Conservation (phyloP, 176 grass and related monocot species). For the Lolium perenne region DNA sequence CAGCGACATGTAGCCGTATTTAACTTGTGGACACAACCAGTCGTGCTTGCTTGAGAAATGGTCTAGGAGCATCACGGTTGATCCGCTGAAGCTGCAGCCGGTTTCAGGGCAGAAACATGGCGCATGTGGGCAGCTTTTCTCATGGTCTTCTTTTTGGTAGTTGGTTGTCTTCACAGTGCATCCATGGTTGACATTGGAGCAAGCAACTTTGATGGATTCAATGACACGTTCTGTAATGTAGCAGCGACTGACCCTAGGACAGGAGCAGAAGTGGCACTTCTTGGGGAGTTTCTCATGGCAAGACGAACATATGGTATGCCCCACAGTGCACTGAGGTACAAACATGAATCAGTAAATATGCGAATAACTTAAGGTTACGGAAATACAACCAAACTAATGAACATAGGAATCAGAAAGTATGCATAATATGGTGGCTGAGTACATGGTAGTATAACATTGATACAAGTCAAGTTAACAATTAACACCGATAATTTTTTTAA, state of each 20-base stretch:
- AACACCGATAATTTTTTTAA: too few species aligned
- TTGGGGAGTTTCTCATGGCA: not conserved
- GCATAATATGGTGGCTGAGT: not conserved
- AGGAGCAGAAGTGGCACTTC: not conserved
- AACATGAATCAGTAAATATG: not conserved
- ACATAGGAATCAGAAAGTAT: not conserved
- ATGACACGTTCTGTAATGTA: not conserved
- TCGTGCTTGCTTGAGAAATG: not conserved
- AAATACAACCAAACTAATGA: not conserved
- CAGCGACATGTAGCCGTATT: not conserved
- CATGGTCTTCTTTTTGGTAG: not conserved
- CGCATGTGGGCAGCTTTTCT: not conserved
- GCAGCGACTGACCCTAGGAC: not conserved
- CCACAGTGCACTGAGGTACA: not conserved
- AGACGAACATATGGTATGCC: not conserved
- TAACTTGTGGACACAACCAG: not conserved
- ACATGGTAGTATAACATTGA: not conserved
- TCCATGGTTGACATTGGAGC: not conserved
- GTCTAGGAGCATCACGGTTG: not conserved
- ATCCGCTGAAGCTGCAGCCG: not conserved
- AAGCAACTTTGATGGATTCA: constrained; percentile 8
- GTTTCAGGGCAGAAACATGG: constrained; percentile 20
- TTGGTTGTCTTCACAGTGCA: not conserved
- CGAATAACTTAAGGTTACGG: not conserved
- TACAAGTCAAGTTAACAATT: not conserved